Evolutionary conservation across 768 basidiomycete species (phyloP).

Genomic region (Auricularia heimuer): DNA sequence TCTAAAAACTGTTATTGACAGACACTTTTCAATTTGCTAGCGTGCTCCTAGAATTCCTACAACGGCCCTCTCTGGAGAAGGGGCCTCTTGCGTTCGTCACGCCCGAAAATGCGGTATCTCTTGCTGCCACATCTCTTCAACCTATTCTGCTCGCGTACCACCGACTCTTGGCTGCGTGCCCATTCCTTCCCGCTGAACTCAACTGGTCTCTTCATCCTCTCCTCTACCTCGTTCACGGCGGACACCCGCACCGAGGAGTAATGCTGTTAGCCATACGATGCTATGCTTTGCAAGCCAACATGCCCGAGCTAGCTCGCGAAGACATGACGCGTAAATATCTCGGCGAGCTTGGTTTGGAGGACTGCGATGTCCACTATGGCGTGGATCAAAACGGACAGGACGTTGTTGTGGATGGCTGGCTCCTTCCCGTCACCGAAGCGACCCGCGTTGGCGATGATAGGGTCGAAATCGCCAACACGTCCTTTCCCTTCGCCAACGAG

Average conservation of each 20-base stretch:
- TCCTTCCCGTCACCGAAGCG: constrained; percentile 63
- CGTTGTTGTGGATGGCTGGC: constrained; percentile 63
- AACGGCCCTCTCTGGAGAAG: constrained; percentile 29
- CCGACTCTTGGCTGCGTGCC: constrained; percentile 67
- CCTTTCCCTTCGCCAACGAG: constrained; percentile 8
- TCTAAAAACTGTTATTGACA: constrained; percentile 5
- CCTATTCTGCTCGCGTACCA: constrained; percentile 69
- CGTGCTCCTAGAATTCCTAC: constrained; percentile 44
- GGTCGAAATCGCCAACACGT: constrained; percentile 27
- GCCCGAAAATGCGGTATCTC: constrained; percentile 17
- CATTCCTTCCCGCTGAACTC: constrained; percentile 50
- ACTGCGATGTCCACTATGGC: constrained; percentile 56
- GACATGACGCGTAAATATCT: constrained; percentile 52
- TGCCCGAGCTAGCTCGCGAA: constrained; percentile 68
- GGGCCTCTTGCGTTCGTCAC: constrained; percentile 44
- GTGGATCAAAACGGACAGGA: constrained; percentile 35
- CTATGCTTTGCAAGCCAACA: constrained; percentile 64
- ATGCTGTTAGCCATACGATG: constrained; percentile 66
- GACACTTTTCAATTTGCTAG: constrained; percentile 25
- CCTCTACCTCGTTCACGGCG: constrained; percentile 32
- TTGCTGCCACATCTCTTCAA: constrained; percentile 47
- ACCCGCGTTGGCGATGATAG: constrained; percentile 47
- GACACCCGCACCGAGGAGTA: constrained; percentile 54
- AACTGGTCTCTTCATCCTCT: constrained; percentile 47
- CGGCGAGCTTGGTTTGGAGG: constrained; percentile 47